These are phyloP conservation scores for Xylaria curta DNA, from an alignment of 495 filamentous ascomycete genomes.

Conservation along the genomic window DNA sequence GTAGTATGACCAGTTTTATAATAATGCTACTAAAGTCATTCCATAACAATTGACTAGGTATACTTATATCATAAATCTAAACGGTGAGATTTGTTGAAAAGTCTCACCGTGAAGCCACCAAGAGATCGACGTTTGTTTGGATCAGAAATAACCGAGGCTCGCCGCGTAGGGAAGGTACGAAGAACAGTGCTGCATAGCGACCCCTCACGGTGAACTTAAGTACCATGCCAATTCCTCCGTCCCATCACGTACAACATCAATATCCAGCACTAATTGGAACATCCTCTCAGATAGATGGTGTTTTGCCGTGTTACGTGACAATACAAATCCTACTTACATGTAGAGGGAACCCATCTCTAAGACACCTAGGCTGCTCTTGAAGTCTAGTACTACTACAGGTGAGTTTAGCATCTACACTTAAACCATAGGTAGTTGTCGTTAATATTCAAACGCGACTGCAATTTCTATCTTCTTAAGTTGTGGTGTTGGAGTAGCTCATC, in stretches of 20 bases:
- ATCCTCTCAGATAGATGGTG: not conserved
- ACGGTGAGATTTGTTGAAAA: not conserved
- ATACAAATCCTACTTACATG: too few relatives aligned
- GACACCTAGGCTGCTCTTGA: too few relatives aligned
- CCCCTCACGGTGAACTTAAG: not conserved
- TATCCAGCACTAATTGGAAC: not conserved
- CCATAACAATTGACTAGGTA: not conserved
- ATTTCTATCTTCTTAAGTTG: too few relatives aligned
- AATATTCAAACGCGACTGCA: too few relatives aligned
- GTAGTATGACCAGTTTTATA: not conserved
- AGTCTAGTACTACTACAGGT: too few relatives aligned
- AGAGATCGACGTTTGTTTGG: not conserved
- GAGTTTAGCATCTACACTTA: too few relatives aligned
- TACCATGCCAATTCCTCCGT: not conserved
- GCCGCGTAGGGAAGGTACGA: not conserved
- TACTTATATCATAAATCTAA: not conserved
- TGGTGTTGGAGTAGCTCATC: too few relatives aligned
- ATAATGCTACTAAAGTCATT: not conserved
- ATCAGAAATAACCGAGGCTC: constrained; percentile 12
- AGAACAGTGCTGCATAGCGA: not conserved
- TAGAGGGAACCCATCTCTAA: too few relatives aligned
- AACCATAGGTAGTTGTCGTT: too few relatives aligned
- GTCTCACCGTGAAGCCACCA: not conserved
- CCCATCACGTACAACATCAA: not conserved
- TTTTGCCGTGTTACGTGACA: not conserved